phyloP scores from a whole-genome alignment of 2,329 filamentous ascomycete species.

The Berkeleyomyces rouxiae region DNA sequence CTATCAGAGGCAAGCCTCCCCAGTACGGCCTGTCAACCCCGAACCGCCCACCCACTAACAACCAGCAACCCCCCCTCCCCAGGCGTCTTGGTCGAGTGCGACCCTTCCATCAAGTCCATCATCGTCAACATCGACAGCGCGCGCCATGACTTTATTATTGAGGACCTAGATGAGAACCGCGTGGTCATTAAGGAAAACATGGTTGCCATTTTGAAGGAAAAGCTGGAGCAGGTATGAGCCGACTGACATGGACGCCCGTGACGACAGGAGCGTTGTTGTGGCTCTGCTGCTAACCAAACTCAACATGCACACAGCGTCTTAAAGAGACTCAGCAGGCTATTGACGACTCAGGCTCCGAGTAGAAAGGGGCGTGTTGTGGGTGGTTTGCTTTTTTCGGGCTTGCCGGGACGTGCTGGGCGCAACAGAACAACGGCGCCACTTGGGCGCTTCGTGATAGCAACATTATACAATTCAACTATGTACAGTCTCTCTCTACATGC shows the following conservation, averaged over 20 bases:
- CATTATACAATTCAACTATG: neutral
- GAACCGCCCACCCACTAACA: slow-evolving; percentile 4
- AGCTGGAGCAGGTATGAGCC: slow-evolving; percentile 44
- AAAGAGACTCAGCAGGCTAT: slow-evolving; percentile 35
- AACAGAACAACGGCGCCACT: neutral
- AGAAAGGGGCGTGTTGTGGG: slow-evolving; percentile 13
- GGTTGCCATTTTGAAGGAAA: slow-evolving; percentile 47
- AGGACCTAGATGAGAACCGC: slow-evolving; percentile 63
- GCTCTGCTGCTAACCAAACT: neutral
- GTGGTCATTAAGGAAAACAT: slow-evolving; percentile 61
- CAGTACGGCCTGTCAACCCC: neutral
- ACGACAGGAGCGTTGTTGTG: too few relatives aligned
- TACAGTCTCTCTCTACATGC: neutral
- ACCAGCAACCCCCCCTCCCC: slow-evolving; percentile 11
- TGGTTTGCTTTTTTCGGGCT: neutral
- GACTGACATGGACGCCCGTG: neutral
- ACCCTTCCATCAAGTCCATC: slow-evolving; percentile 77
- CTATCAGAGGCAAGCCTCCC: slow-evolving; percentile 33
- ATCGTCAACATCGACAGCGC: slow-evolving; percentile 59
- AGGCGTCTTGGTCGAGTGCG: slow-evolving; percentile 65
- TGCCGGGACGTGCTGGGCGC: neutral
- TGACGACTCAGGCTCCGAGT: slow-evolving; percentile 36
- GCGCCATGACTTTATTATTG: slow-evolving; percentile 58
- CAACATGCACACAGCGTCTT: slow-evolving; percentile 24
- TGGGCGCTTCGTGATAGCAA: neutral